Evolutionary conservation across 352 stramenopile genomes (phyloP), one percentile per base, ranked within the genome.

Genomic region (Phytophthora cajani): DNA sequence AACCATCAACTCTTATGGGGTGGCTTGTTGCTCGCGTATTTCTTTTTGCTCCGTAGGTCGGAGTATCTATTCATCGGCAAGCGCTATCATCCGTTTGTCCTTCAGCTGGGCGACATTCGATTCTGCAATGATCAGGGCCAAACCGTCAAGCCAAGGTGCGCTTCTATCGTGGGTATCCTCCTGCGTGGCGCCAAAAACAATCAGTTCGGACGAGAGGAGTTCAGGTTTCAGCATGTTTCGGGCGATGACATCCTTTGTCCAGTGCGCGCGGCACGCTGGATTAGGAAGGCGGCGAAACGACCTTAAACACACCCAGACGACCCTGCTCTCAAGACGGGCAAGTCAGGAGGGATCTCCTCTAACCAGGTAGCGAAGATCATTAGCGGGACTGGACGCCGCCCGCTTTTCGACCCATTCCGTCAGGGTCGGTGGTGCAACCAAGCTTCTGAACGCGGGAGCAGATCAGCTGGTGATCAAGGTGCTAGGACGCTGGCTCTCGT

Each of bases 321-420:
- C 27, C 27, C 27, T 32, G 27, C 27, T 32, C 27, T 32, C 27
- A 32, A 32, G 27, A 32, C 27, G 27, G 27, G 27, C 27, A 32
- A 32, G 27, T 32, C 2, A 44, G 42, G 46, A 38, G 42, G 40
- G 42, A 60, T 32, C 5, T 63, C 11, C 21, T 21, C 21, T 10
- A 51, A 36, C 12, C n/a, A 7, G 2, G 36, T 74, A 16, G 32
- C 54, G 2, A 36, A 7, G 5, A 25, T 56, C 1, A 60, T 76
- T 32, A 71, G 71, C 19, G 12, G 58, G 69, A 23, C n/a, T 72
- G 0, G 25, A 62, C 16, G 6, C 54, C 1, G 25, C 36, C 0
- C 57, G 67, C 14, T 74, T 62, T 55, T 60, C 71, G 8, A 78
- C 57, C 23, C 71, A 78, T 17, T 78, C 66, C 1, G n/a, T 75